phyloP scores from a whole-genome alignment of 495 filamentous ascomycete genomes.

The Evansstolkia leycettana region DNA sequence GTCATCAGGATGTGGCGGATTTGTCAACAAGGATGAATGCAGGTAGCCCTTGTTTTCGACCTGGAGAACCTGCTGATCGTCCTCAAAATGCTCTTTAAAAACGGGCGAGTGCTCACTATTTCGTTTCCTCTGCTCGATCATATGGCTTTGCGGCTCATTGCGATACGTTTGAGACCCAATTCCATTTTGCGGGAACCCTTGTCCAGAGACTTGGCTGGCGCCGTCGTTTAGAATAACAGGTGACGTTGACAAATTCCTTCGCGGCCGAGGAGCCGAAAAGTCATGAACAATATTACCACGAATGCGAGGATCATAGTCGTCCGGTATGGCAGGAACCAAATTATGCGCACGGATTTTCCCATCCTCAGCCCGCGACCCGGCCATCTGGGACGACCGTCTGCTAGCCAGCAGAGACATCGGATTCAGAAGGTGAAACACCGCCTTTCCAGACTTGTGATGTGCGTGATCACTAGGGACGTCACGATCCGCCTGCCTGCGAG shows the following conservation, averaged over 20 bases:
- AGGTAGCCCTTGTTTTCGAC: conserved; percentile 38
- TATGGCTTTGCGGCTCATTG: conserved; percentile 5
- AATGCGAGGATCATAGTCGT: conserved; percentile 76
- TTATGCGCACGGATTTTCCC: conserved; percentile 33
- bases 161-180: too few relatives aligned
- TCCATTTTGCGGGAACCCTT: too few relatives aligned
- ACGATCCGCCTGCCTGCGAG: conserved; percentile 20
- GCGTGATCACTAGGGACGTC: conserved; percentile 17
- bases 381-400: conserved; percentile 41
- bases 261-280: conserved; percentile 73
- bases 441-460: conserved; percentile 37
- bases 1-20: conserved; percentile 18
- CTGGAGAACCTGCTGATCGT: conserved; percentile 37
- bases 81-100: conserved; percentile 59
- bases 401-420: conserved; percentile 52
- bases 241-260: conserved; percentile 36
- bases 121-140: conserved; percentile 16
- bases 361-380: conserved; percentile 30
- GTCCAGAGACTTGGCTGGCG: too few relatives aligned
- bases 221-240: conserved; percentile 7
- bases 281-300: conserved; percentile 78
- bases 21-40: conserved; percentile 30
- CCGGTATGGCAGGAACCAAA: conserved; percentile 47
- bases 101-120: conserved; percentile 45
- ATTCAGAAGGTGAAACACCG: conserved; percentile 55